Conservation (phyloP, 768 basidiomycete genomes). For the Kwoniella dejecticola region DNA sequence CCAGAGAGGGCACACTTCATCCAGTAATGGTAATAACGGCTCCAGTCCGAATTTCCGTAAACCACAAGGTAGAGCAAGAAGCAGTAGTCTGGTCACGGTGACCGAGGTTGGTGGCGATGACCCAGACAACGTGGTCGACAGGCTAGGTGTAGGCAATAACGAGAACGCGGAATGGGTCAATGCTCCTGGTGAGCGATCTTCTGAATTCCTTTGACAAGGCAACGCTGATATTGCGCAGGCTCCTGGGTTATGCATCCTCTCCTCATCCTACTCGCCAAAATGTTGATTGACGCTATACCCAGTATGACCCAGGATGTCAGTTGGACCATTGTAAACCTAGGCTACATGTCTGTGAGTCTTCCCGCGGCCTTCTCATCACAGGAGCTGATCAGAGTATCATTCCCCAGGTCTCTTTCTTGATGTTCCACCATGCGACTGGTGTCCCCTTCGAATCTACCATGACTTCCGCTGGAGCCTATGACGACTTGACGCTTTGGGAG, state of each 20-base stretch:
- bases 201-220: background rate
- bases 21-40: background rate
- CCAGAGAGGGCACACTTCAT: conserved; percentile 6
- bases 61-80: conserved; percentile 48
- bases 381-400: background rate
- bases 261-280: conserved; percentile 84
- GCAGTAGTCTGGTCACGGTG: conserved; percentile 55
- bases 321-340: conserved; percentile 90
- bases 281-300: conserved; percentile 89
- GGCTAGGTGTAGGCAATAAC: conserved; percentile 53
- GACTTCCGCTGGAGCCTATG: conserved; percentile 79
- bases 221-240: conserved; percentile 60
- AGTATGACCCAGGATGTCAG: conserved; percentile 91
- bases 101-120: conserved; percentile 57
- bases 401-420: conserved; percentile 82
- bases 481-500: conserved; percentile 97
- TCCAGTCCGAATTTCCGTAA: conserved; percentile 14
- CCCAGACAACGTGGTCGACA: conserved; percentile 53
- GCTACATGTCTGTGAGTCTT: conserved; percentile 82
- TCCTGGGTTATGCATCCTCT: conserved; percentile 98
- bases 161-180: conserved; percentile 57
- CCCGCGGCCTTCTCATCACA: background rate
- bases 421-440: conserved; percentile 98
- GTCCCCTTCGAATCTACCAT: conserved; percentile 78
- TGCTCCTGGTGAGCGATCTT: conserved; percentile 52